Base-by-base conservation (phyloP, 306 rosid genomes). In the Pachyrhizus erosus region DNA sequence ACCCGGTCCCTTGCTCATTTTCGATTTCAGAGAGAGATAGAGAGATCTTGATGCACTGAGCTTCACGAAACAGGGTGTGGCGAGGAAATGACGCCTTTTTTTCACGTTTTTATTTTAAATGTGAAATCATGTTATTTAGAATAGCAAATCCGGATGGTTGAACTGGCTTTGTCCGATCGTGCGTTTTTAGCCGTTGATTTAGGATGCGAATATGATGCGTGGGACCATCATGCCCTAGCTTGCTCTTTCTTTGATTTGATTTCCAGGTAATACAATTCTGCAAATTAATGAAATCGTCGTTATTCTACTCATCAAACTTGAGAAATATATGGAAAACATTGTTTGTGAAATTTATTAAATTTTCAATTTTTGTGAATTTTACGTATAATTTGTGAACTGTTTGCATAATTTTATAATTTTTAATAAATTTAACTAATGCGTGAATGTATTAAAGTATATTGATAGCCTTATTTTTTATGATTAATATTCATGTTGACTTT, bases 1-100 rank as follows among this genome's bases (percentile, higher is more conserved):
- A 33, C 91, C 97, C 0, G 97, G 97, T 84, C 97, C 98, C 79
- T 89, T 94, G 92, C 88, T 86, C 98, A 94, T 94, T 73, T 79
- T 93, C 62, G 80, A 65, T 78, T 69, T 29, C 33, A 23, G 64
- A 67, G 64, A 67, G 75, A 78, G 62, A 67, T 42, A 37, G 65
- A 67, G 68, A 70, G 87, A 73, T 79, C 52, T 42, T 21, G 77
- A 62, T 70, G 66, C 68, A 57, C 65, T 39, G 42, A 70, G 73
- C 13, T 69, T 65, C 82, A 74, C 81, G 82, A 76, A 73, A 14
- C 37, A 73, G 79, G 76, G 75, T 58, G 68, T 49, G 74, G 74
- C 54, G 81, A 64, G 72, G 89, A 88, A 84, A 58, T 37, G 83
- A 31, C 48, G 58, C 68, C 6, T 70, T 83, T 80, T 64, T 46